A percentile compares a stretch with the other conserved stretches of the same genome.
phyloP scores from a whole-genome alignment of 2,329 filamentous ascomycete genomes.

The Aspergillus brasiliensis region DNA sequence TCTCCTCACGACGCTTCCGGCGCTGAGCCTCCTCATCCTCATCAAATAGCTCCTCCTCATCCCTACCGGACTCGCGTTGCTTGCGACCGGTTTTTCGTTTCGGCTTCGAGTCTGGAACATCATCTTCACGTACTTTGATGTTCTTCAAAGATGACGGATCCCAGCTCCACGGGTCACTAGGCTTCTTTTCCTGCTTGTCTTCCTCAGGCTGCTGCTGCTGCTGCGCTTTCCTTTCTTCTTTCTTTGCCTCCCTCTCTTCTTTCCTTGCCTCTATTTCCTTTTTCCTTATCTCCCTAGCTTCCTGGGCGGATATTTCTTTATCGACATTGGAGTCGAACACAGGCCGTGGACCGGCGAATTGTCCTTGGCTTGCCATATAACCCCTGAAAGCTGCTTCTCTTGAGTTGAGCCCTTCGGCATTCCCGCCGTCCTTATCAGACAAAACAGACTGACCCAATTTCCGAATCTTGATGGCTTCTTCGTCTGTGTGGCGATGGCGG shows the following conservation, averaged over 20 bases:
- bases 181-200: slow-evolving; percentile 6
- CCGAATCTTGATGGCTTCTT: slow-evolving; percentile 24
- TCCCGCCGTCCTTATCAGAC: slow-evolving; percentile 17
- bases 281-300: slow-evolving; percentile 1
- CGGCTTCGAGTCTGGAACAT: slow-evolving; percentile 20
- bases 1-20: slow-evolving; percentile 35
- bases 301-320: neutral
- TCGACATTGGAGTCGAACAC: slow-evolving; percentile 1
- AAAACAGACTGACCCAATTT: slow-evolving; percentile 22
- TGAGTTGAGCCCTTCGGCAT: neutral
- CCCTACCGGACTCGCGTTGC: slow-evolving; percentile 21
- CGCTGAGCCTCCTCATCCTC: slow-evolving; percentile 32
- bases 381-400: slow-evolving; percentile 11
- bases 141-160: slow-evolving; percentile 32
- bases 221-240: slow-evolving; percentile 1
- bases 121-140: slow-evolving; percentile 15
- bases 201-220: slow-evolving; percentile 7
- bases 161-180: slow-evolving; percentile 31
- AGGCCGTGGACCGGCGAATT: slow-evolving; percentile 6
- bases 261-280: neutral
- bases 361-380: slow-evolving; percentile 4
- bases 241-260: neutral
- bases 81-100: slow-evolving; percentile 30
- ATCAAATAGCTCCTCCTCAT: slow-evolving; percentile 41
- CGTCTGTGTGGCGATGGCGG: neutral